A percentile compares a stretch with the other conserved stretches of the same genome.
Evolutionary conservation across 345 rosid genomes (phyloP).

Genomic region (Populus davidiana): DNA sequence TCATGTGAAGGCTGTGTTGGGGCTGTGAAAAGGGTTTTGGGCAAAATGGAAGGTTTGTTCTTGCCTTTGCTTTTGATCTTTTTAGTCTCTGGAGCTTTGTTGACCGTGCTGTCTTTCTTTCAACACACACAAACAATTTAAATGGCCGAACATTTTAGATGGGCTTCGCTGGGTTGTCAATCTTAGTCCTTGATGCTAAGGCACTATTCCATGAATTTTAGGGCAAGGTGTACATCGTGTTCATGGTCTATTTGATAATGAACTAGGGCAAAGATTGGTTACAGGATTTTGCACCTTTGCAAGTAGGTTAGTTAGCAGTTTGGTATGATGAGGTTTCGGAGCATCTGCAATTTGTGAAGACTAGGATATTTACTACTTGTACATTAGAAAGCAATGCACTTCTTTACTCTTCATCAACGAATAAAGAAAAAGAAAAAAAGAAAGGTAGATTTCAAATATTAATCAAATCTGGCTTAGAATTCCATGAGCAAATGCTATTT

Average conservation of each 20-base stretch:
- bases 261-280: not conserved
- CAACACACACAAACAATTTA: not conserved
- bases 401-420: not conserved
- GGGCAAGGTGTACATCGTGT: not conserved
- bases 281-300: not conserved
- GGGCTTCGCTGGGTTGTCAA: not conserved
- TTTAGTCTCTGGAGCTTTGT: not conserved
- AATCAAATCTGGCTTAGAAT: not conserved
- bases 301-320: not conserved
- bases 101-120: not conserved
- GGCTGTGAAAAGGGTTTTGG: conserved; percentile 80
- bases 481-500: not conserved
- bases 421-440: not conserved
- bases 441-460: not conserved
- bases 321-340: not conserved
- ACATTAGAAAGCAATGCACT: not conserved
- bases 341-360: not conserved
- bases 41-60: conserved; percentile 75
- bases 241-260: not conserved
- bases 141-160: not conserved
- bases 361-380: not conserved
- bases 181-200: not conserved
- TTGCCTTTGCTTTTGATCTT: not conserved
- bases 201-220: not conserved
- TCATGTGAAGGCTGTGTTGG: conserved; percentile 78